These are phyloP conservation scores for Celoporthe dispersa DNA, from an alignment of 2,329 filamentous ascomycete species.

Conservation along the genomic window DNA sequence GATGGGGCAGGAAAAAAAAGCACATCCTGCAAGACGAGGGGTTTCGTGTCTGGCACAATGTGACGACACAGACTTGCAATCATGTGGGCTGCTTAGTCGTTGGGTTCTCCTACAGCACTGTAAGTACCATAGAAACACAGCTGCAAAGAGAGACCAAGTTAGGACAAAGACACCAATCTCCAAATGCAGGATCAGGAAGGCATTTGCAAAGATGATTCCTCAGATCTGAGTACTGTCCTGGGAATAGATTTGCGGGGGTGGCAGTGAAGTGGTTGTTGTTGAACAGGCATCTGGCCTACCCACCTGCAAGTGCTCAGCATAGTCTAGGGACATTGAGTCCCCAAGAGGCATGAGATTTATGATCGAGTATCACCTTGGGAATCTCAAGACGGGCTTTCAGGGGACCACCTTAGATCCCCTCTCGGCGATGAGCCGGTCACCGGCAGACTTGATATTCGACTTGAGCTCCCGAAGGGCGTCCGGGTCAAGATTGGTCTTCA, in stretches of 20 bases:
- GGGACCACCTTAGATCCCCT: conserved; percentile 27
- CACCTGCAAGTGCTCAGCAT: background rate
- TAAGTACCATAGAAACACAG: background rate
- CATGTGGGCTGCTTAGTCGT: background rate
- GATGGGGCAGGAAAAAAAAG: background rate
- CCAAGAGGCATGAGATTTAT: background rate
- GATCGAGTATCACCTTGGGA: too few species aligned
- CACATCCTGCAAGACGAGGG: background rate
- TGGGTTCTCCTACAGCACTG: background rate
- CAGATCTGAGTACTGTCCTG: background rate
- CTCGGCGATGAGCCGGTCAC: conserved; percentile 27
- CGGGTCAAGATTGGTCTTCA: conserved; percentile 35
- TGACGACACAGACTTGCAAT: background rate
- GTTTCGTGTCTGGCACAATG: background rate
- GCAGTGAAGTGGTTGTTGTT: background rate
- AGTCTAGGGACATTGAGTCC: background rate
- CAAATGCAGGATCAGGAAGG: background rate
- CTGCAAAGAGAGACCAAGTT: background rate
- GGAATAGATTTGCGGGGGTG: background rate
- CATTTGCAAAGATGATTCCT: background rate
- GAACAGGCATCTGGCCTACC: background rate
- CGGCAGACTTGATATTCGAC: conserved; percentile 28
- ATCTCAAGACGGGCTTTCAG: background rate
- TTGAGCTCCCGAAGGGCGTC: conserved; percentile 25
- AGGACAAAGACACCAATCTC: background rate